Evolutionary conservation across 2,329 filamentous ascomycete species (phyloP).

Genomic region (Epichloe amarillans): DNA sequence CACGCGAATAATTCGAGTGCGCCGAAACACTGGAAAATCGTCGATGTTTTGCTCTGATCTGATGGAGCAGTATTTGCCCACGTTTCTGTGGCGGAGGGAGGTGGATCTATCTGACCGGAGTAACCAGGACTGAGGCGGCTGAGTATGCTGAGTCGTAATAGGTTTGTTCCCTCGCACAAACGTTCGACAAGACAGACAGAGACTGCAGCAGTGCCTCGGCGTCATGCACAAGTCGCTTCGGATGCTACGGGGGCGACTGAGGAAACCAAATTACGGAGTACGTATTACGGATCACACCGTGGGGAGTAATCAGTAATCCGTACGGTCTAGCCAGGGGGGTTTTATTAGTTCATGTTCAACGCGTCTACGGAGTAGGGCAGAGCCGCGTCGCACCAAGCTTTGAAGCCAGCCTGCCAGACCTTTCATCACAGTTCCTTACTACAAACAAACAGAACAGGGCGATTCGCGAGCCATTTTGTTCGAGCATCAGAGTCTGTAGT

Average conservation of each 20-base stretch:
- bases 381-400: too few relatives aligned
- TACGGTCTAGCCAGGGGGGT: too few relatives aligned
- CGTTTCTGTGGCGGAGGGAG: neutral
- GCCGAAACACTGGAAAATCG: neutral
- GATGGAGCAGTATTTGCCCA: neutral
- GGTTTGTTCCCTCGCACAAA: neutral
- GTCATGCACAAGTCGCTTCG: neutral
- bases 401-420: too few relatives aligned
- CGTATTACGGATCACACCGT: too few relatives aligned
- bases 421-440: too few relatives aligned
- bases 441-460: too few relatives aligned
- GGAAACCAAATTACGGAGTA: neutral
- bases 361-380: too few relatives aligned
- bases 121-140: constrained; percentile 3
- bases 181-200: neutral
- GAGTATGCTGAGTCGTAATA: neutral
- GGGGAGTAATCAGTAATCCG: too few relatives aligned
- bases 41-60: neutral
- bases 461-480: too few relatives aligned
- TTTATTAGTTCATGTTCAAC: too few relatives aligned
- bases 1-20: neutral
- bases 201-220: too few relatives aligned
- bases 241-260: neutral
- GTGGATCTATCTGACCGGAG: constrained; percentile 3
- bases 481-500: too few relatives aligned